Percentiles rank a stretch among this genome's conserved stretches.
Evolutionary conservation across 768 basidiomycete species (phyloP).

Genomic region (Calocera cornea): DNA sequence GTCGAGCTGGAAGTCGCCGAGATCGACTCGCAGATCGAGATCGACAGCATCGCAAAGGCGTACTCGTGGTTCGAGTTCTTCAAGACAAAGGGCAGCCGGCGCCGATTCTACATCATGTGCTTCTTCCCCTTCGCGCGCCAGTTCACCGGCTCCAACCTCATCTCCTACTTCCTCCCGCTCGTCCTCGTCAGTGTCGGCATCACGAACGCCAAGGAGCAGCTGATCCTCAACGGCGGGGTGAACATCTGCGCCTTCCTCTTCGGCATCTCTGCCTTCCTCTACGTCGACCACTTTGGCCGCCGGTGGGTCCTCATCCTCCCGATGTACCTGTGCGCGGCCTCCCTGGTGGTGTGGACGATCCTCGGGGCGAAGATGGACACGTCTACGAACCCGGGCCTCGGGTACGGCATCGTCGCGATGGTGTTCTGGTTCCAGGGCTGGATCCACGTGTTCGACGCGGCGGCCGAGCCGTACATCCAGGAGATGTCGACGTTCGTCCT

Average conservation of each 20-base stretch:
- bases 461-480: constrained; percentile 45
- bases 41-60: constrained; percentile 40
- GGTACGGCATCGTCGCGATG: constrained; percentile 12
- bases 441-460: constrained; percentile 63
- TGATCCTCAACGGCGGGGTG: constrained; percentile 47
- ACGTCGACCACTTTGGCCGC: constrained; percentile 55
- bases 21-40: constrained; percentile 50
- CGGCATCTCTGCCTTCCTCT: constrained; percentile 45
- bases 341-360: constrained; percentile 38
- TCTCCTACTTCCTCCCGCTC: constrained; percentile 60
- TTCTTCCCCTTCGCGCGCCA: constrained; percentile 58
- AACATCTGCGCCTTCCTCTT: constrained; percentile 58
- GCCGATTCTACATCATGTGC: constrained; percentile 52
- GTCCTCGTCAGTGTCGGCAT: constrained; percentile 55
- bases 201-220: constrained; percentile 37
- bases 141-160: constrained; percentile 57
- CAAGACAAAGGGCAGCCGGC: constrained; percentile 50
- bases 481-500: constrained; percentile 72
- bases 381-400: constrained; percentile 7
- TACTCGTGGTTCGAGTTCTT: constrained; percentile 43
- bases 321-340: constrained; percentile 42
- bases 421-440: constrained; percentile 34
- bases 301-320: constrained; percentile 54
- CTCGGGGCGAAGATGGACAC: background rate
- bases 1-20: constrained; percentile 58